Conservation (phyloP, 768 basidiomycete species). For the Pleurotus salmoneostramineus region DNA sequence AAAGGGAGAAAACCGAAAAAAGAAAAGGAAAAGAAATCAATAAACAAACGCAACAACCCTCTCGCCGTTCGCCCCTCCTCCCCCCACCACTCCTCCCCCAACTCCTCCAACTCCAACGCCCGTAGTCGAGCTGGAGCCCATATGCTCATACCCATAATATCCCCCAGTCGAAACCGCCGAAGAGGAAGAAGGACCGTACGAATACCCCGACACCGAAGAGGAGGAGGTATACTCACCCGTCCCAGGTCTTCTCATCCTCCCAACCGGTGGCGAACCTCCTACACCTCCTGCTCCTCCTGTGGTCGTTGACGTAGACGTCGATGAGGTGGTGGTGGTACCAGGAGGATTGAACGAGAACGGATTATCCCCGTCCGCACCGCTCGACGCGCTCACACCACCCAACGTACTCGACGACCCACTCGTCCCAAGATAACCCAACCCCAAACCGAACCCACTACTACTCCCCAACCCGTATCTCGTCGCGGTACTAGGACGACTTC, state of each 20-base stretch:
- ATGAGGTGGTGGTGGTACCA: constrained; percentile 12
- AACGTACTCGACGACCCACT: neutral
- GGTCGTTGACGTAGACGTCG: constrained; percentile 8
- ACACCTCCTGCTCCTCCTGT: neutral
- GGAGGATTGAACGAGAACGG: constrained; percentile 52
- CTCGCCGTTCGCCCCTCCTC: neutral
- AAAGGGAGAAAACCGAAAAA: neutral
- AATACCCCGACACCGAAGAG: no score
- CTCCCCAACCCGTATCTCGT: neutral
- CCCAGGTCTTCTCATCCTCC: neutral
- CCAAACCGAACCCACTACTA: neutral
- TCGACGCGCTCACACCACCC: neutral
- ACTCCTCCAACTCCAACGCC: constrained; percentile 15
- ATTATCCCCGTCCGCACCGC: constrained; percentile 30
- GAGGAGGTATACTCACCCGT: constrained; percentile 6
- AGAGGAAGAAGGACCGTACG: no score
- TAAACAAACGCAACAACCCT: neutral
- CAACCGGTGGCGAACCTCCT: neutral
- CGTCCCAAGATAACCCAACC: neutral
- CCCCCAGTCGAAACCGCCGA: neutral
- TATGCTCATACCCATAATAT: constrained; percentile 43
- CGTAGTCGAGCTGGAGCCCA: constrained; percentile 16
- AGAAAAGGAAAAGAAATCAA: constrained; percentile 18
- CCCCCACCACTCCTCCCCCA: neutral
- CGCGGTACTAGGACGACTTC: neutral